phyloP scores from a whole-genome alignment of 805 yeast species.

The Ogataea kodamae region DNA sequence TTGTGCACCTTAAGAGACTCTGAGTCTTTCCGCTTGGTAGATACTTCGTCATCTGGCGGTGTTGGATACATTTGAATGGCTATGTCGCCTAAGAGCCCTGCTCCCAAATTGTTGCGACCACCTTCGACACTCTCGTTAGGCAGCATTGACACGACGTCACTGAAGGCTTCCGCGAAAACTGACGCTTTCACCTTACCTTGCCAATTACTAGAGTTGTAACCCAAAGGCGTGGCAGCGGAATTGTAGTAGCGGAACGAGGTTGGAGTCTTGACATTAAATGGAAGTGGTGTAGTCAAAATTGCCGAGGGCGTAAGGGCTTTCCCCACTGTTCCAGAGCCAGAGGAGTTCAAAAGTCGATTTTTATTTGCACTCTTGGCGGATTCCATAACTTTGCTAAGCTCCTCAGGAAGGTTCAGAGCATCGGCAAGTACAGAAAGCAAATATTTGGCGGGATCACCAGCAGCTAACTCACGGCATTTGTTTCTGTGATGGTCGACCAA shows the following conservation, averaged over 20 bases:
- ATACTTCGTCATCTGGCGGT: constrained; percentile 33
- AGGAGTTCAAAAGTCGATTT: constrained; percentile 15
- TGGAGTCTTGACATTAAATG: constrained; percentile 35
- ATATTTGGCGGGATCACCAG: constrained; percentile 44
- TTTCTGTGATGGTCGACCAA: constrained; percentile 39
- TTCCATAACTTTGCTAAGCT: constrained; percentile 30
- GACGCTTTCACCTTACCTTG: constrained; percentile 42
- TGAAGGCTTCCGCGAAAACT: constrained; percentile 44
- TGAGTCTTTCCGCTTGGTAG: constrained; percentile 10
- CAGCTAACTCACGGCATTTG: constrained; percentile 44
- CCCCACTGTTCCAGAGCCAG: constrained; percentile 8
- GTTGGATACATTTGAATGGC: constrained; percentile 32
- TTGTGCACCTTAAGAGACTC: constrained; percentile 14
- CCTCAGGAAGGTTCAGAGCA: constrained; percentile 43
- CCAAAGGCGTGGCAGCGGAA: constrained; percentile 18
- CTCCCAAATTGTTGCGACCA: constrained; percentile 4
- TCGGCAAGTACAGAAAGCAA: constrained; percentile 51
- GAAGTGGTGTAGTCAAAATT: constrained; percentile 36
- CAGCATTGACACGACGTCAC: constrained; percentile 36
- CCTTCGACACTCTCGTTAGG: constrained; percentile 20
- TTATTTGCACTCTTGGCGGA: constrained; percentile 14
- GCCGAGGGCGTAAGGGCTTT: constrained; percentile 37
- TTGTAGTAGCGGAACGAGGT: constrained; percentile 38
- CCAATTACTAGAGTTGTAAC: constrained; percentile 14
- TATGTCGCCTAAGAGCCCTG: constrained; percentile 12